These are phyloP conservation scores for Dactylis glomerata DNA, from an alignment of 176 grass and related monocot species.

Conservation along the genomic window DNA sequence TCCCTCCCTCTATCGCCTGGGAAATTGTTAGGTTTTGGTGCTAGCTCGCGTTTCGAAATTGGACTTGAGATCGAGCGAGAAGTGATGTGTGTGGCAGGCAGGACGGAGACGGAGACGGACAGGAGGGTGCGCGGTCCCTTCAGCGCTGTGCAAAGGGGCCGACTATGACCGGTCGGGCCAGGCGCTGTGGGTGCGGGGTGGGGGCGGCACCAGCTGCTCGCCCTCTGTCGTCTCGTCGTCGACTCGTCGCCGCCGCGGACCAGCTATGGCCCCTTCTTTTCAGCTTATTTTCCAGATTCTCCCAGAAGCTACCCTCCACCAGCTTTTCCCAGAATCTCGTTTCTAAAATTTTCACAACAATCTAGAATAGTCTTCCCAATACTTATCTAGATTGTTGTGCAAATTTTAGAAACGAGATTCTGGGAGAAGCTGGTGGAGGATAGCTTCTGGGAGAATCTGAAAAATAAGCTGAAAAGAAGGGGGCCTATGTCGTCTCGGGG, in stretches of 20 bases:
- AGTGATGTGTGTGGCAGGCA: neutral
- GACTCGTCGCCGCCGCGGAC: neutral
- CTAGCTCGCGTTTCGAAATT: neutral
- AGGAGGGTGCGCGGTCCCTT: neutral
- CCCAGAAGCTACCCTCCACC: too few species aligned
- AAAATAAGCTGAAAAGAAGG: too few species aligned
- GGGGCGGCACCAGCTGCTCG: conserved; percentile 14
- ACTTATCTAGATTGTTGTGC: too few species aligned
- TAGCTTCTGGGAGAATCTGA: too few species aligned
- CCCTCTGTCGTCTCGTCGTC: neutral
- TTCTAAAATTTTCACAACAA: too few species aligned
- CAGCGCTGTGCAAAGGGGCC: neutral
- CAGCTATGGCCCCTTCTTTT: neutral
- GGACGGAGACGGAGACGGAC: too few species aligned
- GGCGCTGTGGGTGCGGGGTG: neutral
- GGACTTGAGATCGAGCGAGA: neutral
- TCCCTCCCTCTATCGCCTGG: neutral
- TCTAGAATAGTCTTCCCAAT: too few species aligned
- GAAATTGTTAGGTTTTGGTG: neutral
- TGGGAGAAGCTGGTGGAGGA: too few species aligned
- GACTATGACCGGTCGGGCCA: conserved; percentile 15
- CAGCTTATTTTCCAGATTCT: too few species aligned
- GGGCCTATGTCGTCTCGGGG: neutral
- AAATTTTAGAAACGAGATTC: too few species aligned
- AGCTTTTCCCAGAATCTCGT: too few species aligned